Evolutionary conservation across 768 basidiomycete species (phyloP).

Genomic region (Mycena floridula): DNA sequence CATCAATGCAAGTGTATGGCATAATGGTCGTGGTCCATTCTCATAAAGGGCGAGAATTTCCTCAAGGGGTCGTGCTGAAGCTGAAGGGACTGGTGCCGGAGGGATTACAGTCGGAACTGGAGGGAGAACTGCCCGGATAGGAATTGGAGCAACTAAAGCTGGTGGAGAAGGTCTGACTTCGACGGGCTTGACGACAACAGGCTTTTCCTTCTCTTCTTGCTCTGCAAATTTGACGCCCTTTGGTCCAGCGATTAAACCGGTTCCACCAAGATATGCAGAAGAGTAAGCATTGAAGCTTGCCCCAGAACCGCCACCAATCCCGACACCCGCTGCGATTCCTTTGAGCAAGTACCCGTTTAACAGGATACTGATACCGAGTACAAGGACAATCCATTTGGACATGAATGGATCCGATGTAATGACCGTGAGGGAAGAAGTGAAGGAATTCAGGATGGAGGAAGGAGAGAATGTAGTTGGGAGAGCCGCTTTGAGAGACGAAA

Average conservation of each 20-base stretch:
- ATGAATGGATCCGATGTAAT: conserved; percentile 93
- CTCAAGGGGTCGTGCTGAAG: conserved; percentile 48
- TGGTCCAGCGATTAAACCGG: conserved; percentile 15
- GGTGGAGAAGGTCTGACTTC: neutral
- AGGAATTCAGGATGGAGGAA: conserved; percentile 65
- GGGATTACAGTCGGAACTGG: conserved; percentile 6
- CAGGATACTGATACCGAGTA: conserved; percentile 78
- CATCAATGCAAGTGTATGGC: conserved; percentile 51
- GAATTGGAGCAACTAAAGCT: neutral
- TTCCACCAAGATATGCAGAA: conserved; percentile 12
- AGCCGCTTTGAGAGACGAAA: conserved; percentile 4
- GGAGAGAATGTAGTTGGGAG: conserved; percentile 13
- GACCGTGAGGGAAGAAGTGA: conserved; percentile 86
- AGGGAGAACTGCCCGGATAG: neutral
- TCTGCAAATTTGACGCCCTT: conserved; percentile 16
- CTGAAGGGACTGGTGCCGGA: conserved; percentile 14
- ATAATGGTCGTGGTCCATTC: conserved; percentile 58
- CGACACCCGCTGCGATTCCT: conserved; percentile 61
- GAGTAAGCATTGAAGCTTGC: conserved; percentile 18
- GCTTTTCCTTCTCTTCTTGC: conserved; percentile 37
- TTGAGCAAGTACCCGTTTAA: conserved; percentile 93
- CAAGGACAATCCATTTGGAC: conserved; percentile 90
- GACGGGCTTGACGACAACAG: conserved; percentile 33
- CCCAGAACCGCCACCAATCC: conserved; percentile 18
- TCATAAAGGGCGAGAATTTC: conserved; percentile 81